Conservation (phyloP, 352 stramenopile species). For the Phytophthora constricta region DNA sequence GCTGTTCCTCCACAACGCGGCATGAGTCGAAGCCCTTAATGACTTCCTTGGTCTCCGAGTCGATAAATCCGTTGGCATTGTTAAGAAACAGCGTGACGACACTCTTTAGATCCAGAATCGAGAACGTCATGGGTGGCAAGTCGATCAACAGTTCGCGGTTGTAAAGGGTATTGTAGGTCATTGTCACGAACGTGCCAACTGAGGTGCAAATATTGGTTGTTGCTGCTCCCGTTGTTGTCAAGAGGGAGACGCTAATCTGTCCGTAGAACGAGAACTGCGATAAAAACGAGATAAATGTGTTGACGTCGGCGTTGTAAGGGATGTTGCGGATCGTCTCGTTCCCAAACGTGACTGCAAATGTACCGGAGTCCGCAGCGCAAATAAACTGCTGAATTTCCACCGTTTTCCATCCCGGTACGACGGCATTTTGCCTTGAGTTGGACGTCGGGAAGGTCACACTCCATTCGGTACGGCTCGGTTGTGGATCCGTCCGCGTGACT, state of each 20-base stretch:
- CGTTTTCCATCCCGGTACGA: conserved; percentile 60
- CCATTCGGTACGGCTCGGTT: conserved; percentile 52
- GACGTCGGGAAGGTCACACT: conserved; percentile 52
- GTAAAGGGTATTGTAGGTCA: conserved; percentile 63
- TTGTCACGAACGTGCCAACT: conserved; percentile 64
- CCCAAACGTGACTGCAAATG: conserved; percentile 66
- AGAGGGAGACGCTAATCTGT: conserved; percentile 53
- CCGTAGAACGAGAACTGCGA: conserved; percentile 54
- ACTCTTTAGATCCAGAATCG: conserved; percentile 57
- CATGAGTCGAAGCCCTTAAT: conserved; percentile 79
- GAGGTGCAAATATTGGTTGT: conserved; percentile 56
- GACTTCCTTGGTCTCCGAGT: conserved; percentile 69
- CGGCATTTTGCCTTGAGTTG: conserved; percentile 56
- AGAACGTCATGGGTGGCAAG: conserved; percentile 67
- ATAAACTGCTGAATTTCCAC: conserved; percentile 84
- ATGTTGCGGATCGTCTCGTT: conserved; percentile 63
- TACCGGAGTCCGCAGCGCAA: conserved; percentile 64
- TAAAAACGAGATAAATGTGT: conserved; percentile 56
- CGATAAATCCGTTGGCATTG: conserved; percentile 61
- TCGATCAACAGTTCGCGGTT: conserved; percentile 61
- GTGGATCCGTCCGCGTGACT: conserved; percentile 41
- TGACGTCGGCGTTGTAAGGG: conserved; percentile 62
- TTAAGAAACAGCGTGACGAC: conserved; percentile 54
- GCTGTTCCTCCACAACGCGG: conserved; percentile 63
- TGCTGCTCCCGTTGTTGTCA: conserved; percentile 23